Base-by-base conservation (phyloP, 495 filamentous ascomycete species). In the Penicillium atrosanguineum region DNA sequence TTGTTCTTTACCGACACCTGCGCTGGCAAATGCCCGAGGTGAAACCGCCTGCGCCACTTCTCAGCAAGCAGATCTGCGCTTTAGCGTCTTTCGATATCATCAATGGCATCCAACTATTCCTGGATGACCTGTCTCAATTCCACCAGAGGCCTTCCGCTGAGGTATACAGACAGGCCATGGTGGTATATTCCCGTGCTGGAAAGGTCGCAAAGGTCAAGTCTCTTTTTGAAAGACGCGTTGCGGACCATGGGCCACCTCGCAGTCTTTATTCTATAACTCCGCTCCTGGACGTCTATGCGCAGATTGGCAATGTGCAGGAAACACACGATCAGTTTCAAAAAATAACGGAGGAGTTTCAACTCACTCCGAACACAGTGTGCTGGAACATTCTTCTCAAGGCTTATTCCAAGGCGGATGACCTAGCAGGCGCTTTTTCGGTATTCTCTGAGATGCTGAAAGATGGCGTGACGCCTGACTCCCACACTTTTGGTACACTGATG, bases 321-420 rank as follows among this genome's bases (percentile, higher is more conserved):
- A 83, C 86, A 11, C 59, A 72, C 4, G 61, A 70, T 9, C 79
- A 85, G 46, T 91, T 96, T 46, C 44, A 82, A 23, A 70, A 80
- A 9, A 76, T 90, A 3, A 56, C 65, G 12, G 61, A 67, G 2
- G 76, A 81, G 43, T 83, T 83, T 51, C 70, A 74, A 0, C 57
- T 88, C 14, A 45, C 70, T 16, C 85, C 82, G 18, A 79, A 80
- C 54, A 64, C 70, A 0, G 54, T 70, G 12, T 81, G 79, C 40
- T 95, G 85, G 84, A 96, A 97, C 62, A 85, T 87, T 26, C 64
- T 96, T 29, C 71, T 98, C 15, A 80, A 85, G 52, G 88, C 89
- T 4, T 77, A 90, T 65, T 71, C 74, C 2, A 83, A 82, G 58
- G 80, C 79, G 6, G 74, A 78, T 25, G 86, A 95, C 67, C 73